These are phyloP conservation scores for Schwanniomyces pseudopolymorphus DNA, from an alignment of 805 yeast species.

Conservation along the genomic window DNA sequence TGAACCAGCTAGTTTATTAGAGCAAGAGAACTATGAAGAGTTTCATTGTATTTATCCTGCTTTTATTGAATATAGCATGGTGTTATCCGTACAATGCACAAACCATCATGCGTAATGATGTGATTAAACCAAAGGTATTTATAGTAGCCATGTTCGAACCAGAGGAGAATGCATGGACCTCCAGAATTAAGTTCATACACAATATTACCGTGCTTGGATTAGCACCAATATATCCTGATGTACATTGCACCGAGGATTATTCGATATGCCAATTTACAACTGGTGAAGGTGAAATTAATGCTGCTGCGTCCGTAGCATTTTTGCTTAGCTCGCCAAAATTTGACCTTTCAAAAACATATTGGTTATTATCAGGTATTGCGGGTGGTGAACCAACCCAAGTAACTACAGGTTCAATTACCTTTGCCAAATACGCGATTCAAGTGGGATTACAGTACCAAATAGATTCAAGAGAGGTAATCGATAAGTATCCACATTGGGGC, in stretches of 20 bases:
- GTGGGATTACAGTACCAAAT: constrained; percentile 59
- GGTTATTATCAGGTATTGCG: constrained; percentile 63
- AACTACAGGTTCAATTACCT: constrained; percentile 59
- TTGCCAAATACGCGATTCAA: constrained; percentile 60
- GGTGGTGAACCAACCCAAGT: constrained; percentile 59
- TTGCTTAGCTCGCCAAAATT: constrained; percentile 52
- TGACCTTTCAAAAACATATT: constrained; percentile 59
- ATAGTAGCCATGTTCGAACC: constrained; percentile 54
- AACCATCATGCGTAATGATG: background rate
- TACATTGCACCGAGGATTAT: constrained; percentile 54
- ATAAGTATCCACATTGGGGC: constrained; percentile 47
- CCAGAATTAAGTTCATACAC: constrained; percentile 45
- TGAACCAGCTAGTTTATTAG: background rate
- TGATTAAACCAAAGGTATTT: constrained; percentile 47
- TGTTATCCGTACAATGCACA: background rate
- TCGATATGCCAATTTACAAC: constrained; percentile 59
- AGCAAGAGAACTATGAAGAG: background rate
- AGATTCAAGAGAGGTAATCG: constrained; percentile 44
- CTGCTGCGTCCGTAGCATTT: constrained; percentile 58
- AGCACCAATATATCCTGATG: constrained; percentile 56
- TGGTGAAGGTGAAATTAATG: constrained; percentile 69
- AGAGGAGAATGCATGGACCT: constrained; percentile 55
- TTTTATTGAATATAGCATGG: background rate
- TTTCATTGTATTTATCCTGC: background rate
- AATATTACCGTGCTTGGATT: constrained; percentile 63